Evolutionary conservation across 345 rosid species (phyloP).

Genomic region (Odontarrhena argentea): DNA sequence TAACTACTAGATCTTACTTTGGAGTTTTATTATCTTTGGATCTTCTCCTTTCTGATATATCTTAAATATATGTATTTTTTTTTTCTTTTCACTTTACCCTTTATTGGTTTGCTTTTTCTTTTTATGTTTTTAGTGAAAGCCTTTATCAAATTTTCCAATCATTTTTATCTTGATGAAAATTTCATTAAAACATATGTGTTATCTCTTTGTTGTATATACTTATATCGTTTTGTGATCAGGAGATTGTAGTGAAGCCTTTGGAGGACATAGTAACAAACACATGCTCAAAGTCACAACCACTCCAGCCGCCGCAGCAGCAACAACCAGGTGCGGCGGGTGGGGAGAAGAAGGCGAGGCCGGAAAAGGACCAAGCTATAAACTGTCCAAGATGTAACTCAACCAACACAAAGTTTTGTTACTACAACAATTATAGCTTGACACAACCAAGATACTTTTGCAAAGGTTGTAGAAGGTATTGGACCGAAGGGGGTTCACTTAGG

Average conservation of each 20-base stretch:
- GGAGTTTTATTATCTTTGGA: constrained; percentile 41
- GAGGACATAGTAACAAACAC: constrained; percentile 80
- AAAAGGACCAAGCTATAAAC: constrained; percentile 80
- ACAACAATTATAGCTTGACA: constrained; percentile 97
- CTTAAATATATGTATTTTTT: constrained; percentile 33
- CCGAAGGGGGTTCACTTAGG: constrained; percentile 93
- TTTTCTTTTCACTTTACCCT: constrained; percentile 46
- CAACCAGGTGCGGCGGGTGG: constrained; percentile 34
- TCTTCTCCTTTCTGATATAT: constrained; percentile 32
- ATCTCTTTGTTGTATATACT: constrained; percentile 1
- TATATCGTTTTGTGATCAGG: constrained; percentile 42
- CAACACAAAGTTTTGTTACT: constrained; percentile 97
- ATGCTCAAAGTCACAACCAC: constrained; percentile 46
- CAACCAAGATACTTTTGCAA: constrained; percentile 97
- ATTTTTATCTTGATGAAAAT: constrained; percentile 26
- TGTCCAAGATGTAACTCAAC: constrained; percentile 97
- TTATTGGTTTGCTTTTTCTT: constrained; percentile 31
- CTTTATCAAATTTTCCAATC: constrained; percentile 17
- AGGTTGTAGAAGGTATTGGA: constrained; percentile 98
- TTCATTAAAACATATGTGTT: background rate
- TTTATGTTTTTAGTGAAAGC: constrained; percentile 30
- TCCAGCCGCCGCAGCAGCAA: constrained; percentile 31
- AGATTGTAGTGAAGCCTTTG: constrained; percentile 86
- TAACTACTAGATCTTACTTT: constrained; percentile 18
- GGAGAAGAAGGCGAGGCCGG: constrained; percentile 67